Evolutionary conservation across 2,329 filamentous ascomycete species (phyloP), one percentile per base, ranked within the genome.

Genomic region (Teratosphaeria destructans): DNA sequence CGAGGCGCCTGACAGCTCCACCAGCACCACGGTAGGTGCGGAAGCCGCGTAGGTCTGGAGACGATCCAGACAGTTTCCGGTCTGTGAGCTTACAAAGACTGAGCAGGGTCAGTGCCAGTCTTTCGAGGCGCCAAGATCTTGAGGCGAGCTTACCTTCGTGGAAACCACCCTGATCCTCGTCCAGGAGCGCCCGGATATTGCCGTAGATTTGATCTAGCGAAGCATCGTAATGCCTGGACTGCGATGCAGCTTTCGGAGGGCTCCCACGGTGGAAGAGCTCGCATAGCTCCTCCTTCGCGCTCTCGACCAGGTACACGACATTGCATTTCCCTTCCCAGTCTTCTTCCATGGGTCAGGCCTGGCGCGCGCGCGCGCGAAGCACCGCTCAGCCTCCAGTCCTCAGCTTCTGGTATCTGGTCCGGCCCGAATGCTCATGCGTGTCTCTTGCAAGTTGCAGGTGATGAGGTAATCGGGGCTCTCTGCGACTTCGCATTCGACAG

Each of bases 261-360:
- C 49, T 56, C 32, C 57, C 23, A 34, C 57, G n/a, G n/a, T 62
- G 59, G 60, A 68, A 69, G 19, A 67, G 56, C 52, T 67, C 64
- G 54, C 64, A 64, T 14, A 69, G 49, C 29, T 67, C 61, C 52
- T 63, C 55, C 49, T 63, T 57, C 52, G 56, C 58, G 57, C 61
- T 65, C 49, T 65, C 63, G 65, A 68, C 70, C 59, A 66, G 67
- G 61, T 72, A 72, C 61, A 72, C 62, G 54, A 69, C 67, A 61
- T 66, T 67, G 64, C 69, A 71, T 57, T 61, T 60, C 58, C 61
- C 62, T 56, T 62, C 62, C n/a, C 60, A 59, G 57, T 60, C 52
- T 62, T 65, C 68, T 68, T 71, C 69, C 69, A 71, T 70, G 55
- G 43, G 57, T 52, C 19, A 49, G 43, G 43, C 43, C 43, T 49